Conservation (phyloP, 371 early-diverging fungal species). For the Apophysomyces variabilis region DNA sequence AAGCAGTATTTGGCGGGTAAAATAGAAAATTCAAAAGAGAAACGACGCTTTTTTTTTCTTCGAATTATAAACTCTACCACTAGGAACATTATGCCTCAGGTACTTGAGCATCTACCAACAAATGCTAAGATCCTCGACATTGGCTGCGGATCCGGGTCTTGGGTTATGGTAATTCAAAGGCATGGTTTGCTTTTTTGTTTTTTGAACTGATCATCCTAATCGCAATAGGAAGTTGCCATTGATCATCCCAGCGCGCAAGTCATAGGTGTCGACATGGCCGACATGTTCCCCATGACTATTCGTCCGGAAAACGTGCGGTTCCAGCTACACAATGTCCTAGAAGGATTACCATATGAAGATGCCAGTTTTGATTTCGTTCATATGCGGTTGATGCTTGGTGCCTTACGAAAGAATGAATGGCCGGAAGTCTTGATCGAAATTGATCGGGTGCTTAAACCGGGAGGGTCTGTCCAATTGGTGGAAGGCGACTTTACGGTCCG, state of each 20-base stretch:
- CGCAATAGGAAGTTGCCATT: conserved; percentile 57
- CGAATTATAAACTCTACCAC: neutral
- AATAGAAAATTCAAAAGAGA: conserved; percentile 1
- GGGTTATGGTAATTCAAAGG: conserved; percentile 28
- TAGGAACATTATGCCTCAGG: conserved; percentile 34
- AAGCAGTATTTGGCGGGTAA: conserved; percentile 24
- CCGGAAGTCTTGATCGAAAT: conserved; percentile 36
- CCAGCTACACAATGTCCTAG: conserved; percentile 36
- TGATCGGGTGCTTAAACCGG: conserved; percentile 51
- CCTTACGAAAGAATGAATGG: conserved; percentile 42
- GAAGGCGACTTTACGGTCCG: conserved; percentile 52
- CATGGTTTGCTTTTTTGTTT: neutral
- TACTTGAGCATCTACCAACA: conserved; percentile 19
- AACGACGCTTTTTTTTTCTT: neutral
- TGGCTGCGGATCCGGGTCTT: conserved; percentile 33
- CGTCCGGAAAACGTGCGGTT: conserved; percentile 53
- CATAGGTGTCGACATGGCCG: conserved; percentile 59
- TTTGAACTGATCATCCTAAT: conserved; percentile 6
- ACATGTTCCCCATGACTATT: conserved; percentile 50
- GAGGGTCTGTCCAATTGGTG: conserved; percentile 48
- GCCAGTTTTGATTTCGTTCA: conserved; percentile 55
- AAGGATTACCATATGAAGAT: conserved; percentile 48
- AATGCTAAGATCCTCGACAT: conserved; percentile 32
- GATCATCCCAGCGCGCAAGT: conserved; percentile 57
- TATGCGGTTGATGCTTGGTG: conserved; percentile 47